Percentiles rank a stretch among this genome's conserved stretches.
phyloP scores from a whole-genome alignment of 2,329 filamentous ascomycete species.

The Teratosphaeriaceae sp. region DNA sequence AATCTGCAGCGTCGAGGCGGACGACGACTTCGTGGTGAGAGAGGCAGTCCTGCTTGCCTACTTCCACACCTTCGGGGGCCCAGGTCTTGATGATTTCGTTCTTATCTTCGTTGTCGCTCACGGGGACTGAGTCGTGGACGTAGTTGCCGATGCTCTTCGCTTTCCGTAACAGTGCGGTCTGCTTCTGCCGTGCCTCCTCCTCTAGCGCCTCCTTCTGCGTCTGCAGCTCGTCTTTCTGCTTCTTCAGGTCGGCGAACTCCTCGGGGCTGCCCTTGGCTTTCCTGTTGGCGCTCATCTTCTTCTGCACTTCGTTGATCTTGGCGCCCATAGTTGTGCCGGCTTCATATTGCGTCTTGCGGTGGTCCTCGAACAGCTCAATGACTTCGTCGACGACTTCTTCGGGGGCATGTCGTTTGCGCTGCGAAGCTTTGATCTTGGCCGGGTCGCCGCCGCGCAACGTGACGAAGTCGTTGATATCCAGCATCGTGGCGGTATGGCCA shows the following conservation, averaged over 20 bases:
- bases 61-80: conserved; percentile 66
- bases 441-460: conserved; percentile 84
- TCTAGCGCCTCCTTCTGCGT: conserved; percentile 76
- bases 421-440: conserved; percentile 85
- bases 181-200: conserved; percentile 68
- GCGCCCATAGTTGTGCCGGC: conserved; percentile 71
- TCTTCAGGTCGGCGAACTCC: conserved; percentile 70
- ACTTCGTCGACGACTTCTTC: conserved; percentile 87
- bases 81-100: conserved; percentile 72
- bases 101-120: conserved; percentile 78
- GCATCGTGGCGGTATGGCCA: conserved; percentile 28
- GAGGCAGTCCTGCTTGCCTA: conserved; percentile 70
- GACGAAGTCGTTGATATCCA: conserved; percentile 47
- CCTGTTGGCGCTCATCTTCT: conserved; percentile 85
- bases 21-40: conserved; percentile 94
- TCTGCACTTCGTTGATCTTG: conserved; percentile 82
- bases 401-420: conserved; percentile 71
- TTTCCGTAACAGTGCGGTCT: conserved; percentile 66
- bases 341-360: conserved; percentile 53
- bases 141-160: conserved; percentile 82
- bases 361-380: conserved; percentile 78
- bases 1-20: conserved; percentile 84
- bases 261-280: conserved; percentile 88
- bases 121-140: conserved; percentile 80
- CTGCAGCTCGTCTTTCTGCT: conserved; percentile 70